Base-by-base conservation (phyloP, 2,329 filamentous ascomycete species). In the Colletotrichum sp. region DNA sequence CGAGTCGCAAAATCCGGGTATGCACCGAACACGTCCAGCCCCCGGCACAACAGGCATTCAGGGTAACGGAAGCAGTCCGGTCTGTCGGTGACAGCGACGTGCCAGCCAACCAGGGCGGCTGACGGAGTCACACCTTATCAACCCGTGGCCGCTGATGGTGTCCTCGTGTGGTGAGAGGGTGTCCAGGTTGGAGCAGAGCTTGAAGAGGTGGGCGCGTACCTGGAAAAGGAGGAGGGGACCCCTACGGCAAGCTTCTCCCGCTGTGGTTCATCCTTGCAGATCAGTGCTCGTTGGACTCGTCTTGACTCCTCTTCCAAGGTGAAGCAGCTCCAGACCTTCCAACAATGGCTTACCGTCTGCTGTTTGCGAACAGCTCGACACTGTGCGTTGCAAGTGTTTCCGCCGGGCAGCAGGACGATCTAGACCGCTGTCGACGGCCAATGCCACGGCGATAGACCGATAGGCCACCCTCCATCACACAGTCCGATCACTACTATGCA, bases 391-490 rank as follows among this genome's bases (percentile, higher is more conserved):
- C 48, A 52, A 59, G 65, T 34, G 52, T 68, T 68, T 68, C 65
- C 52, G 65, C 32, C 52, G 52, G 14, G 30, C 21, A 28, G 66
- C 67, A 30, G n/a, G 67, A 52, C 32, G 56, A 69, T 69, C 67
- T 69, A 69, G 67, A 69, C 73, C 59, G 59, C 69, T 18, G 32
- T 55, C 55, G 21, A 48, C 43, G 38, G 69, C 56, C 63, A 38
- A 59, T 75, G 69, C 69, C 36, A 59, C 48, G 73, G 73, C 70
- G 21, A 69, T 64, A 48, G 73, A 59, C 63, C 73, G 43, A 75
- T 73, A 30, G 73, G 73, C 73, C 73, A 63, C 73, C 69, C 69
- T 75, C 73, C 73, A 59, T 59, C 21, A 68, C 55, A 74, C 68
- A 75, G 69, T 74, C 61, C 61, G 68, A 65, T 21, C 36, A 26